phyloP scores from a whole-genome alignment of 208 protist genomes.

The Trypanosoma avium region DNA sequence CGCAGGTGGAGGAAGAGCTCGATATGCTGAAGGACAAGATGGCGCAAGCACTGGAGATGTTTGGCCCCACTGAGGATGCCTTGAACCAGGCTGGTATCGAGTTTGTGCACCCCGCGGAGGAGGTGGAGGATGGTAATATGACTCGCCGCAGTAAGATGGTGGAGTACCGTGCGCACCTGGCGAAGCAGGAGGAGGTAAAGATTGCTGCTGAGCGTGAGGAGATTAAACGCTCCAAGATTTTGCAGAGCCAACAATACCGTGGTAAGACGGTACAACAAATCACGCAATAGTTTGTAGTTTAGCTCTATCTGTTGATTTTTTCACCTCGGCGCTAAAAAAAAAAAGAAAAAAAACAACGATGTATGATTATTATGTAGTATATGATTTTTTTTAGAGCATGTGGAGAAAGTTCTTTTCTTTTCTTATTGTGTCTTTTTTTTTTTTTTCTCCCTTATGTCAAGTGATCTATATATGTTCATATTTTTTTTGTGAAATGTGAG shows the following conservation, averaged over 20 bases:
- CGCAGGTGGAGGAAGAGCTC: constrained; percentile 60
- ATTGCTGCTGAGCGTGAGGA: constrained; percentile 55
- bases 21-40: constrained; percentile 49
- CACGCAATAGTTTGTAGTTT: constrained; percentile 42
- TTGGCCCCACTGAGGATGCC: constrained; percentile 72
- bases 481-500: too few relatives aligned
- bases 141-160: constrained; percentile 48
- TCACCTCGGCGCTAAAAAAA: neutral
- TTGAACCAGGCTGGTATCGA: constrained; percentile 65
- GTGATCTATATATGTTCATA: too few relatives aligned
- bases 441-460: too few relatives aligned
- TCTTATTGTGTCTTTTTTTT: too few relatives aligned
- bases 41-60: constrained; percentile 60
- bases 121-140: constrained; percentile 49
- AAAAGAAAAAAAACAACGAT: too few relatives aligned
- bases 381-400: constrained; percentile 14
- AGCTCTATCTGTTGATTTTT: constrained; percentile 1
- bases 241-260: constrained; percentile 79
- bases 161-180: constrained; percentile 49
- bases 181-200: constrained; percentile 63
- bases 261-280: constrained; percentile 76
- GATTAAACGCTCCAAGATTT: constrained; percentile 51
- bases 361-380: constrained; percentile 12
- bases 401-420: constrained; percentile 33
- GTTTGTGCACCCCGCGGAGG: constrained; percentile 61